These are phyloP conservation scores for Sisymbrium altissimum DNA, from an alignment of 345 rosid genomes.

Conservation along the genomic window DNA sequence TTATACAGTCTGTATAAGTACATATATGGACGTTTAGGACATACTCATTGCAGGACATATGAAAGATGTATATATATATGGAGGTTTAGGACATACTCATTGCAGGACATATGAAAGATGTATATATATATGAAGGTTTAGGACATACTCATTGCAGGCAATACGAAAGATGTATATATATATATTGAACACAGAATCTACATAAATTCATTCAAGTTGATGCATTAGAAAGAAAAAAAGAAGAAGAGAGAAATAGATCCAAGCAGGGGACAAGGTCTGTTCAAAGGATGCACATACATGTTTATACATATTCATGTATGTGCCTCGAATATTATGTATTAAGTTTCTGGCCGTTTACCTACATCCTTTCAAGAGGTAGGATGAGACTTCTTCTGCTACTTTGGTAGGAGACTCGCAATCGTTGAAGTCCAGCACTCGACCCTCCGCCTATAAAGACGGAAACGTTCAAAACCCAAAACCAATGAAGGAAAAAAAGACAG, in stretches of 20 bases:
- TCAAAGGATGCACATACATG: conserved; percentile 24
- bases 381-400: conserved; percentile 53
- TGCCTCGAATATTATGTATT: conserved; percentile 7
- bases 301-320: conserved; percentile 28
- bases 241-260: not conserved
- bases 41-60: not conserved
- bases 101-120: conserved; percentile 5
- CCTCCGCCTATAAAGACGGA: conserved; percentile 44
- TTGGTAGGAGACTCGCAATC: conserved; percentile 84
- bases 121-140: no score
- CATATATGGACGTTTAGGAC: not conserved
- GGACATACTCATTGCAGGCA: not conserved
- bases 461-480: not conserved
- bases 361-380: conserved; percentile 58
- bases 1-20: no score
- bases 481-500: not conserved
- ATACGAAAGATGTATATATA: conserved; percentile 18
- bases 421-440: conserved; percentile 83
- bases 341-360: conserved; percentile 14
- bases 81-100: not conserved
- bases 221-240: not conserved
- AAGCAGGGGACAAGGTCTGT: conserved; percentile 4
- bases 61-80: conserved; percentile 13
- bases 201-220: conserved; percentile 15
- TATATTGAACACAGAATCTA: conserved; percentile 23